Evolutionary conservation across 345 rosid genomes (phyloP), one percentile per base, ranked within the genome.

Genomic region (Eucalyptus virginea): DNA sequence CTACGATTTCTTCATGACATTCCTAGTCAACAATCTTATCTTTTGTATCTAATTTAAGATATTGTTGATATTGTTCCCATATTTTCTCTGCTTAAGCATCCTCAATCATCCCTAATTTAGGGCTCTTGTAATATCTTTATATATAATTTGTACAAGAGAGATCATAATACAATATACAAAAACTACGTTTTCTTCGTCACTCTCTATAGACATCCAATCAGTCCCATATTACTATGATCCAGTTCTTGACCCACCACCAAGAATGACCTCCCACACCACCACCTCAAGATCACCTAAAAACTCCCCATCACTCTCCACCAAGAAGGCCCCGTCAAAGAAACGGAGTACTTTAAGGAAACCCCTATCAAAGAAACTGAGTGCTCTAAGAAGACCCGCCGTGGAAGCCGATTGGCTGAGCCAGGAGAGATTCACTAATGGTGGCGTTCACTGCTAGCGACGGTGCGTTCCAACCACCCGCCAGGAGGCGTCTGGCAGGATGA

Each of bases 391-490:
- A 50, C 19, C 52, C 52, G 3, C 8, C 0, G 19, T 50, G 52
- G 52, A 50, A 50, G 52, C 52, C 8, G 19, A 50, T 50, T 16
- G 19, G 52, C 19, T 50, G 52, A 50, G 52, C 19, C 19, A 50
- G 52, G 52, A 50, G 19, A 50, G 0, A 50, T 50, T 50, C 52
- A 50, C 52, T 50, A 50, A 90, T 92, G 92, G 92, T 89, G 17
- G 93, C 65, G 93, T 40, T 88, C 88, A 3, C 86, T 90, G 51
- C 89, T 90, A n/a, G 92, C 90, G 42, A 89, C 92, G 16, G 90
- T 92, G 90, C 93, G 1, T 92, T 87, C 81, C 93, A 90, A 81
- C 90, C 24, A 88, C 91, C 92, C 91, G 11, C 90, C 91, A 2
- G 91, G 92, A 81, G 92, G 93, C 10, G 81, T 87, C 34, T 89